A percentile compares a stretch with the other conserved stretches of the same genome.
Evolutionary conservation across 352 stramenopile species (phyloP).

Genomic region (Elongisporangium anandrum): DNA sequence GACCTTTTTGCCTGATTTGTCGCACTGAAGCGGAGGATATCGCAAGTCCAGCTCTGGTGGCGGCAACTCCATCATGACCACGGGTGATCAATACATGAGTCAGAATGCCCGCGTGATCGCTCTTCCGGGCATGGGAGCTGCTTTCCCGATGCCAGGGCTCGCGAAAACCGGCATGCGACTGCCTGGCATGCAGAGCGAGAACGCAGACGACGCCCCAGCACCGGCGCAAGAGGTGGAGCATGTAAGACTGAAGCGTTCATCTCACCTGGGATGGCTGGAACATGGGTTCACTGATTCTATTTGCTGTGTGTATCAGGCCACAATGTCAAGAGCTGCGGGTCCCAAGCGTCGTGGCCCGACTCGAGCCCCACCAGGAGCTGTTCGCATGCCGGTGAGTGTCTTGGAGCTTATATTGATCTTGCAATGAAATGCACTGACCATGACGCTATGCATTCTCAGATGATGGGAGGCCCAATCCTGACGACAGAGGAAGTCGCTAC

Average conservation of each 20-base stretch:
- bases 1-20: conserved; percentile 5
- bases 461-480: conserved; percentile 31
- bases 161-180: conserved; percentile 62
- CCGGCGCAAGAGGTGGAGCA: conserved; percentile 50
- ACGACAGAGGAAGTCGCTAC: conserved; percentile 17
- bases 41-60: conserved; percentile 26
- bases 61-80: conserved; percentile 75
- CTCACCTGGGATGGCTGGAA: neutral
- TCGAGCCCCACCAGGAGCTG: conserved; percentile 49
- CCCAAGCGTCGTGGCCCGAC: conserved; percentile 75
- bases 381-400: conserved; percentile 46
- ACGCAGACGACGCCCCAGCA: conserved; percentile 18
- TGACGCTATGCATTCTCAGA: conserved; percentile 10
- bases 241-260: conserved; percentile 22
- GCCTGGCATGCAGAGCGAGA: conserved; percentile 50
- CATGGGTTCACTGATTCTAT: conserved; percentile 9
- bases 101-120: conserved; percentile 66
- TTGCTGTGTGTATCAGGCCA: conserved; percentile 35
- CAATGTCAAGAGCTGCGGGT: conserved; percentile 69
- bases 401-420: conserved; percentile 3
- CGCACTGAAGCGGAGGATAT: conserved; percentile 25
- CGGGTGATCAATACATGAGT: conserved; percentile 72
- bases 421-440: conserved; percentile 1
- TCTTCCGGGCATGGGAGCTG: conserved; percentile 78
- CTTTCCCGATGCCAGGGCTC: conserved; percentile 80